Evolutionary conservation across 2,329 filamentous ascomycete species (phyloP), one percentile per base, ranked within the genome.

Genomic region (Botrytis cinerea): DNA sequence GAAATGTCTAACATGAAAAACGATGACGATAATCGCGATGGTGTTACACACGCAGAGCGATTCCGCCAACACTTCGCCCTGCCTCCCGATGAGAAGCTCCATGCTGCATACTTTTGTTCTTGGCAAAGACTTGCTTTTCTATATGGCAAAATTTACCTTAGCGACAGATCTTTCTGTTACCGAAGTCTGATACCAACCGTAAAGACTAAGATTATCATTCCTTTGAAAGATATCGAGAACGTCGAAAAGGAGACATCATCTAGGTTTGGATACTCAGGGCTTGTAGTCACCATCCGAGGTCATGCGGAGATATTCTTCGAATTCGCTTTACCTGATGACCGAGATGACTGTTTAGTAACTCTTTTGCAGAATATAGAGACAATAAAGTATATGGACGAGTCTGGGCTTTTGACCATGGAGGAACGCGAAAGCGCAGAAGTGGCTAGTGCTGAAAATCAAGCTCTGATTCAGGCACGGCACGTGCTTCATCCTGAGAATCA

Each of bases 241-340:
- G 93, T 94, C 10, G 91, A 95, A 79, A 98, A 97, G 83, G 95
- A 98, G 82, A 97, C 96, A 79, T 95, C 96, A 0, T 98, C 98
- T 80, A 90, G 95, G 1, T 93, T 97, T 78, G 93, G 94, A 10
- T 98, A 97, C 78, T 92, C 93, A 32, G 96, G 95, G 8, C 87
- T 99, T 59, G 94, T 97, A 0, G 86, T 98, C n/a, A 92, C 97
- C 7, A 97, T 99, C 76, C 91, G 92, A 71, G 96, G 95, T 0
- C 94, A 98, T 75, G 96, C 98, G 81, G 96, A 98, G 82, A 84
- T 99, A 0, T 98, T 98, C 82, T 98, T 99, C 79, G 95, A 99
- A 81, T 98, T 98, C 80, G 88, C 89, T 70, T 88, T 91, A 66
- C 85, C 88, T 1, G 94, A 94, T 48, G 87, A 91, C 73, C 90